Base-by-base conservation (phyloP, 148 eudicot species). In the Amaranthus hypochondriacus region DNA sequence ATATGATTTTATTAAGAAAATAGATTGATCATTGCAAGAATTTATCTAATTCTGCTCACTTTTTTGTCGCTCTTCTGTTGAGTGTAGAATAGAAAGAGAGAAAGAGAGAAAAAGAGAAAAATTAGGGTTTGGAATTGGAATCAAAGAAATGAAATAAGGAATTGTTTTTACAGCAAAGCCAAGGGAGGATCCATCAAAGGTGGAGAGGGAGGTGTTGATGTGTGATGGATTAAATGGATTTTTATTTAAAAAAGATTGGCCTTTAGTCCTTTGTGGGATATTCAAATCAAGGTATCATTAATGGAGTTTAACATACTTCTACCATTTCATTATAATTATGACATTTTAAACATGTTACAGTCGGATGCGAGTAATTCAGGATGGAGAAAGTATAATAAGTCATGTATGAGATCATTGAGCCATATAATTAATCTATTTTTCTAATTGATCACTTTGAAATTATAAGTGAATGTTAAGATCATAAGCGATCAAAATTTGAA, bases 161-260 rank as follows among this genome's bases (percentile, higher is more conserved):
- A 8, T 48, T 66, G 6, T n/a, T 69, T 69, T 60, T 75, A 73
- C 68, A 77, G 70, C 70, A 55, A 76, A 70, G 70, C 66, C 43
- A 44, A 76, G 73, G 76, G 73, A 50, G 76, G 73, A 75, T 68
- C 67, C 78, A 68, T 75, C 66, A 49, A 57, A 49, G 72, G 77
- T 53, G 70, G 60, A 7, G 13, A 39, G 64, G 52, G n/a, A 56
- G 62, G 43, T 6, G 13, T 5, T 5, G 52, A 8, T 6, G 54
- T n/a, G 15, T 50, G 56, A 51, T 11, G 66, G 60, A 64, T 21
- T 3, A 8, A 66, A 28, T 11, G 43, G 21, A 62, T 9, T 42
- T 62, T 62, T 62, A 62, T 48, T 28, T 28, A 28, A 28, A 28
- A 28, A 62, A 9, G 3, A 39, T 62, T 62, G 48, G 66, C 66